Evolutionary conservation across 371 early-diverging fungal genomes (phyloP).

Genomic region (Fennellomyces sp.): DNA sequence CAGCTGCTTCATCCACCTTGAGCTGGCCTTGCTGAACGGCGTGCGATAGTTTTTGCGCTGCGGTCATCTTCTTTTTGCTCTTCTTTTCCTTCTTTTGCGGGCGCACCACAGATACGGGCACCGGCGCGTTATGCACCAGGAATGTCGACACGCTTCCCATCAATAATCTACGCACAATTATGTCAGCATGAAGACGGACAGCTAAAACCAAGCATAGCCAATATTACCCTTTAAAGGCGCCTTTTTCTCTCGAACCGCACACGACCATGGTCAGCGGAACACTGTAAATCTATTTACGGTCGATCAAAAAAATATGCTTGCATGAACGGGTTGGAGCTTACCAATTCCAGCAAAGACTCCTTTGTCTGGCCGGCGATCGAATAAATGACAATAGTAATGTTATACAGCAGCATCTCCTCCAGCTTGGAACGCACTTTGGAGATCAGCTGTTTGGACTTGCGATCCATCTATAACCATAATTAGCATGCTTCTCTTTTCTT

Average conservation of each 20-base stretch:
- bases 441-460: constrained; percentile 47
- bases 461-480: constrained; percentile 44
- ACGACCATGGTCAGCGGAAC: constrained; percentile 57
- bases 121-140: constrained; percentile 61
- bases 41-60: constrained; percentile 49
- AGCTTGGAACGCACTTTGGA: constrained; percentile 39
- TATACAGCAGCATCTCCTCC: constrained; percentile 45
- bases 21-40: constrained; percentile 47
- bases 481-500: too few species aligned
- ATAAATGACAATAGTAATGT: constrained; percentile 57
- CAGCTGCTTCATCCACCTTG: constrained; percentile 46
- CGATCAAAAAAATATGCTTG: constrained; percentile 4
- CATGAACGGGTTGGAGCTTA: constrained; percentile 16
- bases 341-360: constrained; percentile 56
- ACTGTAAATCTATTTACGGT: constrained; percentile 39
- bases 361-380: constrained; percentile 57
- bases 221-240: constrained; percentile 59
- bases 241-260: constrained; percentile 58
- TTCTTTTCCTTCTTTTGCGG: constrained; percentile 53
- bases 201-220: too few species aligned
- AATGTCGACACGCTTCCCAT: constrained; percentile 65
- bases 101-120: constrained; percentile 63
- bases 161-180: constrained; percentile 30
- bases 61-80: constrained; percentile 37
- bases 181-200: not conserved